These are phyloP conservation scores for Botrytis fabae DNA, from an alignment of 2,329 filamentous ascomycete species.

Conservation along the genomic window DNA sequence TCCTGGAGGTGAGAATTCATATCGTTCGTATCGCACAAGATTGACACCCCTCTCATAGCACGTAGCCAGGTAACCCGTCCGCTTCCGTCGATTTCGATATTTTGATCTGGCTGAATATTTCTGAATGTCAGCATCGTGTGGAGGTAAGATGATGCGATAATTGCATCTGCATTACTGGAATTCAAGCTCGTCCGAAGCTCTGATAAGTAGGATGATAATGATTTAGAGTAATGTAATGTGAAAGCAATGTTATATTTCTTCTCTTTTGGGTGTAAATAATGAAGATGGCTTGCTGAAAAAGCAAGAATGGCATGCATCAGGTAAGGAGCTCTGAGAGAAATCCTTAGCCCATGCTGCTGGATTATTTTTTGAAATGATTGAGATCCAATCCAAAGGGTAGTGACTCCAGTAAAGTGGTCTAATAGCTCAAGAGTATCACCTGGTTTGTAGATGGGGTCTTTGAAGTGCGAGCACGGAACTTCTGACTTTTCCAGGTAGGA, in stretches of 20 bases:
- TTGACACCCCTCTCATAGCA: slow-evolving; percentile 9
- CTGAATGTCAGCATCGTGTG: slow-evolving; percentile 23
- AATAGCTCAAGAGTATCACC: slow-evolving; percentile 1
- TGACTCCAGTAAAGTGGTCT: not conserved
- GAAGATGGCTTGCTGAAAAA: slow-evolving; percentile 24
- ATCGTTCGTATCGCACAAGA: not conserved
- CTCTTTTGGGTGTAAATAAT: slow-evolving; percentile 8
- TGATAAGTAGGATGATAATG: slow-evolving; percentile 10
- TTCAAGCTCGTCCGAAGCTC: not conserved
- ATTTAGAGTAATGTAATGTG: slow-evolving; percentile 9
- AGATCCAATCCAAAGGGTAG: slow-evolving; percentile 10
- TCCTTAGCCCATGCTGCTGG: slow-evolving; percentile 14
- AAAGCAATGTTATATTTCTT: slow-evolving; percentile 18
- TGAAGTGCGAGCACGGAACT: not conserved
- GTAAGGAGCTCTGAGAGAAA: slow-evolving; percentile 17
- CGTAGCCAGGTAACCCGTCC: slow-evolving; percentile 1
- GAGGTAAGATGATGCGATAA: slow-evolving; percentile 11
- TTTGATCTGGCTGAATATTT: not conserved
- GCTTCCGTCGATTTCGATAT: not conserved
- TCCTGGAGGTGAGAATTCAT: not conserved
- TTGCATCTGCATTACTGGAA: slow-evolving; percentile 11
- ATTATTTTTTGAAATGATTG: slow-evolving; percentile 16
- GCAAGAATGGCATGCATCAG: slow-evolving; percentile 25
- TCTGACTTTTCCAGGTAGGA: slow-evolving; percentile 12
- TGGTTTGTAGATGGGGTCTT: slow-evolving; percentile 2